Evolutionary conservation across 78 protist genomes (phyloP), one percentile per base, ranked within the genome.

Genomic region (Monosiga brevicollis): DNA sequence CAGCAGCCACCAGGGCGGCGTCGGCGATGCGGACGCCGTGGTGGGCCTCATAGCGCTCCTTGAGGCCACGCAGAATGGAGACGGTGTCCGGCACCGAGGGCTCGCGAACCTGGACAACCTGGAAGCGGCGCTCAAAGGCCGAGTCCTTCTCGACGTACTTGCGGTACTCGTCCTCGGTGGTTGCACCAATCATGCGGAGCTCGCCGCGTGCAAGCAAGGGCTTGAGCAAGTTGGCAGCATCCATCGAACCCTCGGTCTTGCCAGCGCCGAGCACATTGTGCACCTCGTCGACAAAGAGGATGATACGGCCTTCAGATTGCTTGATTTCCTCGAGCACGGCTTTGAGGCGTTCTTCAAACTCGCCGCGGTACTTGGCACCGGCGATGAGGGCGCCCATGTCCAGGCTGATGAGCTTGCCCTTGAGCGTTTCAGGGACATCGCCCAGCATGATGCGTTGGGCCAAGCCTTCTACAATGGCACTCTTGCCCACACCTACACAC

Each of bases 151-250:
- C 99, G 43, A 98, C 88, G 84, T 97, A 81, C 88, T 94, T 80
- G 25, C 96, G 70, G 88, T 97, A 98, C 87, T 98, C 99, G 34
- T 89, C 93, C 36, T 91, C 79, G 2, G 99, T 98, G 2, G 99
- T 98, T 2, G 99, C 99, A 38, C 99, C 99, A 40, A 97, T 94
- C 96, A 93, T 3, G 73, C 49, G 91, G 34, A 98, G 93, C 83
- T 96, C 97, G 43, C 99, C 99, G 10, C 99, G 93, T 9, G 99
- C 98, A 10, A 98, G 96, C 90, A 88, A 76, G 32, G 99, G 99
- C 87, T 98, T 98, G 83, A 98, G 90, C 24, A 98, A 84, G 75
- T 97, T 96, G 43, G 99, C 97, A 0, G 99, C 99, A 89, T 98
- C 99, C 99, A 98, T 97, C 2, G 97, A 86, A 34, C 98, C 97